A percentile compares a stretch with the other conserved stretches of the same genome.
Evolutionary conservation across 495 filamentous ascomycete species (phyloP).

Genomic region (Podospora didyma): DNA sequence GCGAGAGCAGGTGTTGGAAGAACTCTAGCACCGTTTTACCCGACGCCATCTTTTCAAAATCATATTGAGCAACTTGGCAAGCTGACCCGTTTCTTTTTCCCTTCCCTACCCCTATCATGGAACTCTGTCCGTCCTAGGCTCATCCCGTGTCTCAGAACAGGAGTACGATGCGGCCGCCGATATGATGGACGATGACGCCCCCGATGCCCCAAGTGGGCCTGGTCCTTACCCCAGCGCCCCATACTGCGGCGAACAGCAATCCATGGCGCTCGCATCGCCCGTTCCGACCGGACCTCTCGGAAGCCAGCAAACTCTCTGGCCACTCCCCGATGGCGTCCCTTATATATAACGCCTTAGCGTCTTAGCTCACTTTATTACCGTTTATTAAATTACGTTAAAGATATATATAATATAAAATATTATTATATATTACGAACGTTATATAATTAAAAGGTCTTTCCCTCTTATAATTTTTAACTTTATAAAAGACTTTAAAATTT

Average conservation of each 20-base stretch:
- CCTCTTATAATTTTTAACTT: too few species aligned
- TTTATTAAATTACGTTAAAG: too few species aligned
- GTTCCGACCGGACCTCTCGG: slow-evolving; percentile 32
- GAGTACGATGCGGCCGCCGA: slow-evolving; percentile 97
- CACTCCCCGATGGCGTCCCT: slow-evolving; percentile 37
- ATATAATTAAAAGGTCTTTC: too few species aligned
- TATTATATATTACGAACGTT: too few species aligned
- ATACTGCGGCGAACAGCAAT: slow-evolving; percentile 39
- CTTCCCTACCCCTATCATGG: slow-evolving; percentile 45
- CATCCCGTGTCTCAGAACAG: slow-evolving; percentile 85
- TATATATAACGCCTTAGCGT: too few species aligned
- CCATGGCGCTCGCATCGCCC: slow-evolving; percentile 38
- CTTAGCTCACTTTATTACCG: too few species aligned
- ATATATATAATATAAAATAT: too few species aligned
- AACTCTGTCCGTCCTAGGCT: slow-evolving; percentile 79
- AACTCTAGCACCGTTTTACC: slow-evolving; percentile 58
- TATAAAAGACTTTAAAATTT: too few species aligned
- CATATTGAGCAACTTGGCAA: slow-evolving; percentile 98
- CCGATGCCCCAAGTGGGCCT: slow-evolving; percentile 62
- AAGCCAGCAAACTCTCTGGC: slow-evolving; percentile 18
- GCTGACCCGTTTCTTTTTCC: slow-evolving; percentile 61
- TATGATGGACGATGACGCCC: slow-evolving; percentile 75
- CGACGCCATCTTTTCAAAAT: slow-evolving; percentile 76
- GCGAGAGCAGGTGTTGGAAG: slow-evolving; percentile 27
- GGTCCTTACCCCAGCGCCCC: slow-evolving; percentile 59